A percentile compares a stretch with the other conserved stretches of the same genome.
Evolutionary conservation across 805 yeast species (phyloP).

Genomic region (Candida bentonensis): DNA sequence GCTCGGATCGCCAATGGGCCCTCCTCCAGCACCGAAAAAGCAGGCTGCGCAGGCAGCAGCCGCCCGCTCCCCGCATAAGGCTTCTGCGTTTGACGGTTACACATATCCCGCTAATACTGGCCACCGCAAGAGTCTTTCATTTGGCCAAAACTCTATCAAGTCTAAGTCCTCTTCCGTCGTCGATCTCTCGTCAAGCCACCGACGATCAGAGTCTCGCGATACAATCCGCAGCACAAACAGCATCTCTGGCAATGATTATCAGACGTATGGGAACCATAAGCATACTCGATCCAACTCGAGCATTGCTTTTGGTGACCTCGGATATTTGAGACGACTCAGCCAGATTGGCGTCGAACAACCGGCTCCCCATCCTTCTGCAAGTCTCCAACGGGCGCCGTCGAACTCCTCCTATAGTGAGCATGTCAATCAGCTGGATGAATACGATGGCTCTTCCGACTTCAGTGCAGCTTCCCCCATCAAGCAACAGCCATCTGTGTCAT

Average conservation of each 20-base stretch:
- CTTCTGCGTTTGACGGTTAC: neutral
- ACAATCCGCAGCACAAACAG: neutral
- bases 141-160: neutral
- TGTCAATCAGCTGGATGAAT: slow-evolving; percentile 4
- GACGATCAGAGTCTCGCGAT: neutral
- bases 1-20: neutral
- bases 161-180: neutral
- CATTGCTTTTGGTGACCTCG: slow-evolving; percentile 2
- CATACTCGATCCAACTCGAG: slow-evolving; percentile 10
- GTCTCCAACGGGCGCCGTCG: neutral
- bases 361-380: neutral
- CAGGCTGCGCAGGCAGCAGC: neutral
- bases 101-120: neutral
- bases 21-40: neutral
- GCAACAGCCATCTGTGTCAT: slow-evolving; percentile 9
- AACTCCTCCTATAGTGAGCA: neutral
- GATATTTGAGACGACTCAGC: neutral
- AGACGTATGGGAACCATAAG: slow-evolving; percentile 4
- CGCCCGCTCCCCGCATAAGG: neutral
- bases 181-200: neutral
- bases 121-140: neutral
- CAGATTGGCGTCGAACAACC: slow-evolving; percentile 1
- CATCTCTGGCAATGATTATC: neutral
- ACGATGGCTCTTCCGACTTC: slow-evolving; percentile 1
- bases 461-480: slow-evolving; percentile 7